Base-by-base conservation (phyloP, 306 rosid species). In the Sicyos baderoa region DNA sequence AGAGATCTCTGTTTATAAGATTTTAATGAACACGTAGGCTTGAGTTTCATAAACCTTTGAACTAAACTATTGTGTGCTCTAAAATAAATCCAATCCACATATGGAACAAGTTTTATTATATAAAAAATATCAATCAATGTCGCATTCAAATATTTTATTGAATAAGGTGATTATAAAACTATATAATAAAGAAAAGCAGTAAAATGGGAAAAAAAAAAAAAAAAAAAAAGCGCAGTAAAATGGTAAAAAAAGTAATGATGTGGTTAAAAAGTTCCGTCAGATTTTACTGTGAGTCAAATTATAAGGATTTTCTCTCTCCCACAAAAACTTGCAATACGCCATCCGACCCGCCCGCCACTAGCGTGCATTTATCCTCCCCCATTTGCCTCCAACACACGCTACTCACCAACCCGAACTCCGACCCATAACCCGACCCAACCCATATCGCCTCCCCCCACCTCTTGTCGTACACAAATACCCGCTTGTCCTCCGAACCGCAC, bases 391-490 rank as follows among this genome's bases (percentile, higher is more conserved):
- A 86, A 45, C 85, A 78, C 22, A 86, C 88, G 7, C 88, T 78
- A 45, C 91, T 84, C 45, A 86, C 91, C 29, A 84, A 84, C 10
- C 83, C 78, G 0, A 19, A 22, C 1, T 72, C 79, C 4, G 40
- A 54, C 13, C 72, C 76, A 1, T 16, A 49, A 15, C 49, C 22
- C 68, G 37, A 11, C 47, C 63, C 76, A 27, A 71, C 69, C 91
- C 91, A 86, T 35, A 86, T 71, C 14, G 88, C 82, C n/a, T 80
- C 78, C 0, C 82, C 82, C 91, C 88, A 86, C 78, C 82, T 76
- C 74, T 57, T 68, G 47, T 86, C 88, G 16, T 86, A 86, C 68
- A 86, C 88, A 17, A 72, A 82, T 0, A 86, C 81, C 72, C 62
- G 69, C 49, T 82, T 82, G 8, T 70, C 79, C 35, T 86, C 91